Conservation (phyloP, 2,329 filamentous ascomycete genomes). For the Ceratocystis smalleyi region DNA sequence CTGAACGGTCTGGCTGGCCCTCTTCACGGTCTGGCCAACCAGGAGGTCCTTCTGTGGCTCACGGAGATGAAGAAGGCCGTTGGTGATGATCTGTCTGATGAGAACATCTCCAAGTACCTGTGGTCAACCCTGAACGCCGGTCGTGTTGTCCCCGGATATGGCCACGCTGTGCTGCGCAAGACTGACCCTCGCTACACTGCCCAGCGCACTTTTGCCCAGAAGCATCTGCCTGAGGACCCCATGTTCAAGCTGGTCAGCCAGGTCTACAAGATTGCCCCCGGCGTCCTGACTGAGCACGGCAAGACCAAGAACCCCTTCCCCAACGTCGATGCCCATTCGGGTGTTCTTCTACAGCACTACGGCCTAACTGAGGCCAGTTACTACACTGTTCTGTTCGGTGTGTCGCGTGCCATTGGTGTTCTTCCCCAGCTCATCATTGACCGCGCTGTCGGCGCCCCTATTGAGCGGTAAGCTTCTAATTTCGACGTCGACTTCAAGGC, state of each 20-base stretch:
- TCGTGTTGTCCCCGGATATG: conserved; percentile 94
- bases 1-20: conserved; percentile 96
- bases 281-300: conserved; percentile 96
- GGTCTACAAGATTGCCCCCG: conserved; percentile 99
- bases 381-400: conserved; percentile 99
- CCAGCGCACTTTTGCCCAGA: conserved; percentile 88
- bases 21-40: conserved; percentile 97
- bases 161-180: conserved; percentile 98
- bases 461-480: conserved; percentile 50
- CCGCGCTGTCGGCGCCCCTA: conserved; percentile 88
- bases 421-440: conserved; percentile 99
- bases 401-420: conserved; percentile 93
- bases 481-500: background rate
- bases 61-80: conserved; percentile 95
- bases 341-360: conserved; percentile 99
- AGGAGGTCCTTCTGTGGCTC: conserved; percentile 98
- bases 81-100: conserved; percentile 87
- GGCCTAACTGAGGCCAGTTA: conserved; percentile 97
- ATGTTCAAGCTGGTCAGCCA: conserved; percentile 99
- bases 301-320: conserved; percentile 99
- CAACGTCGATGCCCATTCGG: conserved; percentile 97
- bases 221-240: conserved; percentile 88
- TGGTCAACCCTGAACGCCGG: conserved; percentile 93
- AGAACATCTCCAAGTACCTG: conserved; percentile 95
- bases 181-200: conserved; percentile 97